A percentile compares a stretch with the other conserved stretches of the same genome.
Conservation (phyloP, 352 stramenopile genomes). For the Phytophthora parvispora region DNA sequence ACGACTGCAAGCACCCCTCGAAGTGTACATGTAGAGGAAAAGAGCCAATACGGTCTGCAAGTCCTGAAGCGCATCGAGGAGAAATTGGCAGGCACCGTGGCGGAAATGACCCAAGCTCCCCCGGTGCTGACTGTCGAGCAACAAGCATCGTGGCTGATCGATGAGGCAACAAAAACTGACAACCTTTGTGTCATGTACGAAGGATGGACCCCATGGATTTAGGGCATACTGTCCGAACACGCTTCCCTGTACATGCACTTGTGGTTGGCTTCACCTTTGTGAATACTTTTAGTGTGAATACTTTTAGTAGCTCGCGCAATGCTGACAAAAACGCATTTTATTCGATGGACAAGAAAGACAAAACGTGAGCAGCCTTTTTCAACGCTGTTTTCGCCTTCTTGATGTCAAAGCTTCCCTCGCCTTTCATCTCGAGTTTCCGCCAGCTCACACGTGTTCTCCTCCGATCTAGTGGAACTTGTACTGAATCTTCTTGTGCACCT, state of each 20-base stretch:
- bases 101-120: constrained; percentile 37
- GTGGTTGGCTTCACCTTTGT: background rate
- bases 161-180: constrained; percentile 79
- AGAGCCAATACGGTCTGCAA: constrained; percentile 71
- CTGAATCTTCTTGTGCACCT: constrained; percentile 94
- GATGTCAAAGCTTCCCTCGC: constrained; percentile 29
- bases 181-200: constrained; percentile 93
- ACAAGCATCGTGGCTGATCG: constrained; percentile 85
- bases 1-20: background rate
- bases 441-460: constrained; percentile 11
- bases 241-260: too few species aligned
- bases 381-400: constrained; percentile 17
- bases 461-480: constrained; percentile 88
- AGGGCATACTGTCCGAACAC: constrained; percentile 4
- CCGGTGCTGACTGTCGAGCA: constrained; percentile 68
- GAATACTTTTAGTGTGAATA: background rate
- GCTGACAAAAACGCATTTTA: constrained; percentile 40
- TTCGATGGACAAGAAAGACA: constrained; percentile 35
- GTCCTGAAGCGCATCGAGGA: constrained; percentile 81
- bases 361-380: background rate
- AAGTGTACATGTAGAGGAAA: constrained; percentile 25
- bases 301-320: constrained; percentile 8
- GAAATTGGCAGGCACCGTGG: constrained; percentile 71
- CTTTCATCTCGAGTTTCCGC: constrained; percentile 17
- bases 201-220: constrained; percentile 92